Base-by-base conservation (phyloP, 108 stramenopile genomes). In the Pseudonitzschia pungens region DNA sequence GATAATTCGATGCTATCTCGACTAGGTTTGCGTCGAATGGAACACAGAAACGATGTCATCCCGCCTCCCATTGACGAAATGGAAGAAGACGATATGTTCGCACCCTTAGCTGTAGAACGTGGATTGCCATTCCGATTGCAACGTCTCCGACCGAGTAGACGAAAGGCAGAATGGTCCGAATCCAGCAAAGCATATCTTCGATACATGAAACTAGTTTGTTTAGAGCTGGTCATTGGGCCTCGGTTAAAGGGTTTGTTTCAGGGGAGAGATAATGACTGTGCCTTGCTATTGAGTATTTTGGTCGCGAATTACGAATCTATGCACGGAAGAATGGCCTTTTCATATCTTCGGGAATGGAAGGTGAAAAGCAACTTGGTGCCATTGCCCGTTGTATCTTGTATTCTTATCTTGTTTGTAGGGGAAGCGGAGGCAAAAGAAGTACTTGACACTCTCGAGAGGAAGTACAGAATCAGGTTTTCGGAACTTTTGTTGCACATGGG, bases 351-450 rank as follows among this genome's bases (percentile, higher is more conserved):
- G 18, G 20, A 24, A 15, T 53, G 32, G 43, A 64, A 51, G 4
- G 36, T 18, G 0, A 24, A 53, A 24, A 18, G 1, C 7, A 51
- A 16, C n/a, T 44, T 41, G 4, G 64, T 73, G 22, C 64, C 76
- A 10, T 66, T 77, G 54, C 7, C 45, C 12, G 44, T 69, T 12
- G 41, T 50, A 33, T 12, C 33, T 33, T 50, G 31, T 21, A 18
- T 71, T 33, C 53, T 77, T 8, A 36, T 77, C 43, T 24, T 77
- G 21, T 40, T 77, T 21, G 64, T 77, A 15, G 76, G 76, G 3
- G 69, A 71, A 43, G 59, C 62, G 10, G 0, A 50, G 18, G 64
- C 70, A 31, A 42, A 7, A 18, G 58, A 54, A 20, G 12, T 57
- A 33, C 40, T 66, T 16, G 63, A 69, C 18, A 11, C 7, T 22